Conservation (phyloP, 2,329 filamentous ascomycete genomes). For the Phaeosphaeria sp. region DNA sequence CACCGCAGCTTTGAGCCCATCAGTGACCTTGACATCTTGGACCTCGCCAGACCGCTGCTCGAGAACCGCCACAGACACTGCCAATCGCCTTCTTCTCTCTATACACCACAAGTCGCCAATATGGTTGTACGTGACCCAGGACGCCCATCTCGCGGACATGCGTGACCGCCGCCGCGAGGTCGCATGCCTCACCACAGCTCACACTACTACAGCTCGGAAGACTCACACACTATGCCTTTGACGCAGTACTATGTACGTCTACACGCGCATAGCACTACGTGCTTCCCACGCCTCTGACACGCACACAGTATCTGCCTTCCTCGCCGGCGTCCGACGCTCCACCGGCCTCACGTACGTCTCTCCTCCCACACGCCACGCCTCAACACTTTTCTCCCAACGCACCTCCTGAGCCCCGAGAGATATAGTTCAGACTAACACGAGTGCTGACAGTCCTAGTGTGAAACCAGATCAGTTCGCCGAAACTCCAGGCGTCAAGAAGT, state of each 20-base stretch:
- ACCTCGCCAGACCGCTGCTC: conserved; percentile 7
- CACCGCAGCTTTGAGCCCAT: conserved; percentile 23
- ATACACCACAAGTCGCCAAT: conserved; percentile 7
- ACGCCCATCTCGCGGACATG: conserved; percentile 13
- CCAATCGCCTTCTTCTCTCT: conserved; percentile 7
- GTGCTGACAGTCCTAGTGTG: conserved; percentile 71
- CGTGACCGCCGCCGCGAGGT: conserved; percentile 19
- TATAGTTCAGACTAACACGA: conserved; percentile 20
- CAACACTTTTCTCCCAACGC: not conserved
- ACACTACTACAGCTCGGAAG: conserved; percentile 84
- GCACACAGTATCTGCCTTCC: conserved; percentile 82
- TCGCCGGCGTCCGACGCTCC: conserved; percentile 96
- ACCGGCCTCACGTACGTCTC: conserved; percentile 90
- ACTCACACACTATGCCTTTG: conserved; percentile 93
- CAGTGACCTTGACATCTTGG: conserved; percentile 11
- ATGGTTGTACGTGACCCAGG: conserved; percentile 48
- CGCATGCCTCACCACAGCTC: conserved; percentile 50
- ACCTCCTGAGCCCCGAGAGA: not conserved
- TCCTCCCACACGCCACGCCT: not conserved
- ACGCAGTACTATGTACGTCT: conserved; percentile 84
- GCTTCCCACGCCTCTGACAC: conserved; percentile 13
- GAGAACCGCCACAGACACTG: conserved; percentile 9
- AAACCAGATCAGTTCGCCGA: conserved; percentile 85
- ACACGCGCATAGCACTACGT: conserved; percentile 1
- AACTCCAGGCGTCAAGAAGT: conserved; percentile 81